These are phyloP conservation scores for Nymphaea thermarum DNA, from an alignment of 164 flowering plant genomes.

Conservation along the genomic window DNA sequence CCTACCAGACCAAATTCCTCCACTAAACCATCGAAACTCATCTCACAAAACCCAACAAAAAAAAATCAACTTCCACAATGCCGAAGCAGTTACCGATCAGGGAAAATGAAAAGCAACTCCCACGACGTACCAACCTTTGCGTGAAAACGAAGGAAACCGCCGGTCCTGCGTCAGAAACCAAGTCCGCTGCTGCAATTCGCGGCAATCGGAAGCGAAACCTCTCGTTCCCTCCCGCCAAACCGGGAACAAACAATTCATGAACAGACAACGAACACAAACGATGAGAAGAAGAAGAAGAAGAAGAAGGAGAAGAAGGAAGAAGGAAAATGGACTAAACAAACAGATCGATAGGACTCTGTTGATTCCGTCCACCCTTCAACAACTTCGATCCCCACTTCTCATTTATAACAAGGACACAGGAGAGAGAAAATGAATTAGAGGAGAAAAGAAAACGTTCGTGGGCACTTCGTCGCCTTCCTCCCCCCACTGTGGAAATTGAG, in stretches of 20 bases:
- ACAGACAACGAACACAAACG: neutral
- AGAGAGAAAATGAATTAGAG: neutral
- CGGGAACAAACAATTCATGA: neutral
- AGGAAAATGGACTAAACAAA: neutral
- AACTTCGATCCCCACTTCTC: neutral
- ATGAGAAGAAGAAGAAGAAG: neutral
- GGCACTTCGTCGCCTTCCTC: constrained; percentile 6
- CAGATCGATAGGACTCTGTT: neutral
- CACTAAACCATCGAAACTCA: neutral
- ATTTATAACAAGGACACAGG: too few species aligned
- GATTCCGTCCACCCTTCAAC: neutral
- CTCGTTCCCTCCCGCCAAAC: neutral
- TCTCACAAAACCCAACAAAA: neutral
- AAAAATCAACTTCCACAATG: neutral
- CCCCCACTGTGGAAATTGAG: constrained; percentile 4
- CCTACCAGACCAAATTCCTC: neutral
- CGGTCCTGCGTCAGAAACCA: neutral
- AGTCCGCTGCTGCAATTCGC: neutral
- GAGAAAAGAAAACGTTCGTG: constrained; percentile 3
- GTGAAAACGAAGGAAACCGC: neutral
- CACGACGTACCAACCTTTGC: neutral
- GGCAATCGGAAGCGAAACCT: neutral
- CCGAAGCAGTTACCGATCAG: neutral
- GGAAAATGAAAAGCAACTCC: neutral
- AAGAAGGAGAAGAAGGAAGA: neutral